Base-by-base conservation (phyloP, 441 rosid genomes). In the Kokia cookei region DNA sequence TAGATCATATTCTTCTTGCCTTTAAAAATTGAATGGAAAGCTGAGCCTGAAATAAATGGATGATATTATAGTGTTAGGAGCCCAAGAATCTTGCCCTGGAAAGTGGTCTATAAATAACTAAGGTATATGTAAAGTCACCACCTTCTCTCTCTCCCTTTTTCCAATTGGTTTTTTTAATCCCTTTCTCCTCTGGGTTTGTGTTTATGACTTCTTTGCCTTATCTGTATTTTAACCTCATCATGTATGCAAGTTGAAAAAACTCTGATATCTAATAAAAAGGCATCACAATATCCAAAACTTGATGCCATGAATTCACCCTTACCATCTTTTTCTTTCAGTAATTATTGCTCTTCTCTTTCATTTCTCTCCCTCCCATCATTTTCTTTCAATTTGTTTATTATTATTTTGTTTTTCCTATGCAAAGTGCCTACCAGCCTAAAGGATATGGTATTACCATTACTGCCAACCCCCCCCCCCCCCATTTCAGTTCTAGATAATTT, bases 261-360 rank as follows among this genome's bases (percentile, higher is more conserved):
- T 48, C 19, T 60, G 64, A 55, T 37, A 48, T 65, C 5, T 65
- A 35, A 17, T 63, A 64, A 48, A 40, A 60, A 51, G 42, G 19
- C 69, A 73, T 73, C 82, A 73, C 79, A 72, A 79, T 82, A 81
- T 83, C 86, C 82, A 80, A 78, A 80, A 80, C 69, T 69, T 74
- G 78, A 78, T 79, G 74, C 76, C 75, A 74, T 63, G 48, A 47
- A 58, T 78, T 78, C 69, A 75, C 78, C 43, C 77, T 58, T 65
- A 29, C 24, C 47, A 37, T 43, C 71, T 64, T 72, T 69, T 60
- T 51, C 47, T 69, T 63, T 50, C 48, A n/a, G 54, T 72, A 77
- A 77, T 71, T 75, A 72, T 78, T 26, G 60, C 74, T 57, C 65
- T 65, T 62, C 27, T 60, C 64, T 40, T 1, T 7, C 43, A 19